A percentile compares a stretch with the other conserved stretches of the same genome.
These are phyloP conservation scores for Cenchrus americanus DNA, from an alignment of 176 grass and related monocot genomes.

Conservation along the genomic window DNA sequence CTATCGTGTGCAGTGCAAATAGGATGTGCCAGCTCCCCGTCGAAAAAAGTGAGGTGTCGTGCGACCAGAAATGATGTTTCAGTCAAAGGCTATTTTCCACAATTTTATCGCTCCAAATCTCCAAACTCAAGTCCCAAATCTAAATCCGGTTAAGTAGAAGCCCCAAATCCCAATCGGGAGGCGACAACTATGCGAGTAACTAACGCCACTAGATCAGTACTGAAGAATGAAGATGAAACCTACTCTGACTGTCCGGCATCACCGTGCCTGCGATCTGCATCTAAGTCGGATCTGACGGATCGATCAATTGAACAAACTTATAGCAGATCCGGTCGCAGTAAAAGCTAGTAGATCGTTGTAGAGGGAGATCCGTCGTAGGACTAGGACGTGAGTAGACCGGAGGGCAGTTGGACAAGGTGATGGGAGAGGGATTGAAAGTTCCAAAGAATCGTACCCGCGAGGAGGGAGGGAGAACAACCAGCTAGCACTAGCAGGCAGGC, in stretches of 20 bases:
- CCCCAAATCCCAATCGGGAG: background rate
- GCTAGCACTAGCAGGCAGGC: background rate
- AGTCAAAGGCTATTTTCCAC: background rate
- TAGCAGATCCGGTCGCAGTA: background rate
- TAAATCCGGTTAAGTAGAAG: background rate
- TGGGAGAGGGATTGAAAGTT: background rate
- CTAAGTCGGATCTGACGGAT: background rate
- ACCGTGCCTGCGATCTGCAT: background rate
- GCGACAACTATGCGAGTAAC: background rate
- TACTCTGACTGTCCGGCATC: background rate
- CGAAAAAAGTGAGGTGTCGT: background rate
- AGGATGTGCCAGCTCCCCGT: background rate
- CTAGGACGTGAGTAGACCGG: background rate
- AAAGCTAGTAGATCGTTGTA: background rate
- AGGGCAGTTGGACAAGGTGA: background rate
- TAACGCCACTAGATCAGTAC: background rate
- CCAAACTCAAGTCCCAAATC: background rate
- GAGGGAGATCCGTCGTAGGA: slow-evolving; percentile 15
- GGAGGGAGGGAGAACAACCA: background rate
- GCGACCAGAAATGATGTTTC: background rate
- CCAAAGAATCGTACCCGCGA: slow-evolving; percentile 12
- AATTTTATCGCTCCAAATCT: background rate
- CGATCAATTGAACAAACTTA: background rate
- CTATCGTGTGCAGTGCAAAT: background rate
- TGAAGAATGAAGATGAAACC: background rate